phyloP scores from a whole-genome alignment of 192 early-diverging fungal species.

The Backusella westeae region DNA sequence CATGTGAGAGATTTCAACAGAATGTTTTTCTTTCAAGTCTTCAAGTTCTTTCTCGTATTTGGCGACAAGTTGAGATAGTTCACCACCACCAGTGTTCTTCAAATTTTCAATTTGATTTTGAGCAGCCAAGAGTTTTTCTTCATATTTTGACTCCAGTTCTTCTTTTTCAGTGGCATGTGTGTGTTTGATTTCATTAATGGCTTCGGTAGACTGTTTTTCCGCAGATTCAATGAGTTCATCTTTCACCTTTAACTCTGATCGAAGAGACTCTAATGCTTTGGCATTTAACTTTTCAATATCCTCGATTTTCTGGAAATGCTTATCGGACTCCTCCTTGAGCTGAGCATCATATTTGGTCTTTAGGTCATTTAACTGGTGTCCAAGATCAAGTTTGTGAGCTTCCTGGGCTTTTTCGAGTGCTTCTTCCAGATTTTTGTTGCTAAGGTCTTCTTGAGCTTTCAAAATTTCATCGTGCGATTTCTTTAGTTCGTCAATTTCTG shows the following conservation, averaged over 20 bases:
- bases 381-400: neutral
- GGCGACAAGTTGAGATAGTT: neutral
- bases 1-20: neutral
- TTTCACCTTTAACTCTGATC: neutral
- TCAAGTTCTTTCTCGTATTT: constrained; percentile 6
- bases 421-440: neutral
- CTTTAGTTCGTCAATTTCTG: neutral
- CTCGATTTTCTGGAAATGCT: neutral
- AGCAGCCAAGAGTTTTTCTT: neutral
- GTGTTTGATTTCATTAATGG: neutral
- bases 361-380: neutral
- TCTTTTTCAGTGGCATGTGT: neutral
- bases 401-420: neutral
- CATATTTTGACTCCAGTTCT: neutral
- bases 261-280: neutral
- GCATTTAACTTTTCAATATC: neutral
- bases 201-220: neutral
- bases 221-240: neutral
- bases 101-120: constrained; percentile 5
- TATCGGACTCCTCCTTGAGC: neutral
- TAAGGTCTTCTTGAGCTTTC: neutral
- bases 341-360: neutral
- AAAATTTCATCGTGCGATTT: neutral
- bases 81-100: constrained; percentile 2
- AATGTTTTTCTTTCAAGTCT: neutral